phyloP scores from a whole-genome alignment of 352 stramenopile species.

The Phytophthora cactorum region DNA sequence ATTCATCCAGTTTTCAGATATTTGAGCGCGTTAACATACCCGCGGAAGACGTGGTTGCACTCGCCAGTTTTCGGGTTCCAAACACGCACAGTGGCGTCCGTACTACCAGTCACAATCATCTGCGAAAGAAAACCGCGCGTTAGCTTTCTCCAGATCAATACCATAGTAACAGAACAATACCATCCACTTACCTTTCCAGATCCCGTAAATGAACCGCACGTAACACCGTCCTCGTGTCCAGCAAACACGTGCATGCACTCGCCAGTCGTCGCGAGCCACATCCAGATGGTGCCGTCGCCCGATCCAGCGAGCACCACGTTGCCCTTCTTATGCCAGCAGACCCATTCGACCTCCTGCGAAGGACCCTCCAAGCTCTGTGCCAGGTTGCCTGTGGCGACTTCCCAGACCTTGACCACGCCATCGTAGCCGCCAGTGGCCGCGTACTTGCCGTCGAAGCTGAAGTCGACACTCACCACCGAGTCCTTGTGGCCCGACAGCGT shows the following conservation, averaged over 20 bases:
- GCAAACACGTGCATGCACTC: slow-evolving; percentile 98
- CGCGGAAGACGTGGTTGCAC: slow-evolving; percentile 90
- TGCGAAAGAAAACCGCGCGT: slow-evolving; percentile 19
- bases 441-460: slow-evolving; percentile 90
- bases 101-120: slow-evolving; percentile 94
- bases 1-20: neutral
- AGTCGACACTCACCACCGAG: slow-evolving; percentile 84
- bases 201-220: slow-evolving; percentile 93
- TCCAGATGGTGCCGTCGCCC: slow-evolving; percentile 90
- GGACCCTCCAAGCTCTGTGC: slow-evolving; percentile 87
- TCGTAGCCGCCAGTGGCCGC: slow-evolving; percentile 88
- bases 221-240: slow-evolving; percentile 96
- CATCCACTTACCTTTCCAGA: slow-evolving; percentile 89
- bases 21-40: slow-evolving; percentile 40
- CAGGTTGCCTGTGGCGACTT: slow-evolving; percentile 80
- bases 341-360: slow-evolving; percentile 91
- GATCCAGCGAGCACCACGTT: slow-evolving; percentile 91
- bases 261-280: slow-evolving; percentile 94
- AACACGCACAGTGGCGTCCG: slow-evolving; percentile 94
- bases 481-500: slow-evolving; percentile 82
- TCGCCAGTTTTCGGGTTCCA: slow-evolving; percentile 97
- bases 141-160: slow-evolving; percentile 1
- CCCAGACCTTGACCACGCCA: slow-evolving; percentile 90
- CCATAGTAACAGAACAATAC: neutral
- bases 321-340: slow-evolving; percentile 92